These are phyloP conservation scores for Eutypa lata DNA, from an alignment of 2,329 filamentous ascomycete genomes.

Conservation along the genomic window DNA sequence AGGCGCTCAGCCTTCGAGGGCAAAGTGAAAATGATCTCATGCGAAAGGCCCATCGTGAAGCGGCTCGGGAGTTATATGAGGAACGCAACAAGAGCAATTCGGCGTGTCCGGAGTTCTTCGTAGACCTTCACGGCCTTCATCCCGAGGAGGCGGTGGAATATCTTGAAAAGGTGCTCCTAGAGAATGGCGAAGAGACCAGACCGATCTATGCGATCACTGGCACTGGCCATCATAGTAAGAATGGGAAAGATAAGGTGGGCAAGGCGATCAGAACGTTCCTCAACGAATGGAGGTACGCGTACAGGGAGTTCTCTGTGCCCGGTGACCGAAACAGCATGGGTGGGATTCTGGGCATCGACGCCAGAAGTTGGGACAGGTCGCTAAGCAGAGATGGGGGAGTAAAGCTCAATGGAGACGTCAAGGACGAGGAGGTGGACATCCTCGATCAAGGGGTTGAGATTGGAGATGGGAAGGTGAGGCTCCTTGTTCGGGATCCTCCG, in stretches of 20 bases:
- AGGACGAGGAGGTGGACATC: constrained; percentile 46
- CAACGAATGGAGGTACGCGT: constrained; percentile 94
- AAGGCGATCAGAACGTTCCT: constrained; percentile 88
- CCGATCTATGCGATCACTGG: constrained; percentile 95
- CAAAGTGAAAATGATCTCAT: constrained; percentile 97
- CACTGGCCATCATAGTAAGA: constrained; percentile 96
- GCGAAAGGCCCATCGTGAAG: constrained; percentile 94
- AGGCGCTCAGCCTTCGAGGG: constrained; percentile 87
- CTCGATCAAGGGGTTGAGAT: constrained; percentile 66
- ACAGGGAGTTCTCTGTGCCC: constrained; percentile 92
- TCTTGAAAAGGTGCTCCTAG: constrained; percentile 79
- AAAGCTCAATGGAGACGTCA: constrained; percentile 33
- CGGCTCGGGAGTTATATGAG: constrained; percentile 87
- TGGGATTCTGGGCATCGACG: constrained; percentile 69
- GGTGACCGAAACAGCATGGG: constrained; percentile 84
- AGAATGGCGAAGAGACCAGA: constrained; percentile 69
- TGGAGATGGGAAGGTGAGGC: constrained; percentile 63
- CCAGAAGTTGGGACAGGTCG: constrained; percentile 64
- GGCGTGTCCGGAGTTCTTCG: constrained; percentile 72
- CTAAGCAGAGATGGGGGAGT: constrained; percentile 46
- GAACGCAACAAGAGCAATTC: constrained; percentile 75
- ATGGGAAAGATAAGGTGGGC: constrained; percentile 97
- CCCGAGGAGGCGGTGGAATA: constrained; percentile 96
- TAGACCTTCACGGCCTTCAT: constrained; percentile 97
- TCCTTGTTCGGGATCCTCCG: constrained; percentile 59